Evolutionary conservation across 2,329 filamentous ascomycete genomes (phyloP), one percentile per base, ranked within the genome.

Genomic region (Aspergillus sp.): DNA sequence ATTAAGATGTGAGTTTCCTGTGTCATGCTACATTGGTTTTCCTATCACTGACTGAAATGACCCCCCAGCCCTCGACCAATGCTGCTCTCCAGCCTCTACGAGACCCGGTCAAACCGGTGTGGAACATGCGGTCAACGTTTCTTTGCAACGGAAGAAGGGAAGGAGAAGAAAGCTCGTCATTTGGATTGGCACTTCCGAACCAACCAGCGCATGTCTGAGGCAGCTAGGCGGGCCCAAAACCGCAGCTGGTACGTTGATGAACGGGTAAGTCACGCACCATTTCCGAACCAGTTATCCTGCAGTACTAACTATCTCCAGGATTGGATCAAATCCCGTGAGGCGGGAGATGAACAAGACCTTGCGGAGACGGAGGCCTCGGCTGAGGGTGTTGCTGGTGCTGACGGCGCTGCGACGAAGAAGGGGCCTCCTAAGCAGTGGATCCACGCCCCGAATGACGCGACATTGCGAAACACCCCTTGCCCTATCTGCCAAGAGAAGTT

Each of bases 151-250:
- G 86, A 88, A 11, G 87, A 90, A 65, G 94, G 94, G 11, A 90
- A 87, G 69, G 88, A 89, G 72, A 90, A 90, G 80, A 98, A 98
- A 80, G 91, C 89, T 23, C 87, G 89, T 3, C 95, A 99, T 73
- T 88, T 99, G 82, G 95, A 99, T 77, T 99, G 95, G 95, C 95
- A 99, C 77, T 99, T 99, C 79, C 88, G 90, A 59, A 93, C 94
- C 23, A 94, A 97, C 71, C 90, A 93, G 70, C 89, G 92, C 49
- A 91, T 96, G 77, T 88, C 88, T 2, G 94, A 98, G 68, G 89
- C 90, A 13, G 88, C 91, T 71, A 94, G 91, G 73, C 86, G 91
- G 62, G 92, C 91, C 32, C 90, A 96, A 68, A 93, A 96, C 71
- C 88, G 95, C 36, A 96, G 92, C 75, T 98, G 92, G 92, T 97